Conservation (phyloP, 2,329 filamentous ascomycete species). For the Nannizziopsis barbatae region DNA sequence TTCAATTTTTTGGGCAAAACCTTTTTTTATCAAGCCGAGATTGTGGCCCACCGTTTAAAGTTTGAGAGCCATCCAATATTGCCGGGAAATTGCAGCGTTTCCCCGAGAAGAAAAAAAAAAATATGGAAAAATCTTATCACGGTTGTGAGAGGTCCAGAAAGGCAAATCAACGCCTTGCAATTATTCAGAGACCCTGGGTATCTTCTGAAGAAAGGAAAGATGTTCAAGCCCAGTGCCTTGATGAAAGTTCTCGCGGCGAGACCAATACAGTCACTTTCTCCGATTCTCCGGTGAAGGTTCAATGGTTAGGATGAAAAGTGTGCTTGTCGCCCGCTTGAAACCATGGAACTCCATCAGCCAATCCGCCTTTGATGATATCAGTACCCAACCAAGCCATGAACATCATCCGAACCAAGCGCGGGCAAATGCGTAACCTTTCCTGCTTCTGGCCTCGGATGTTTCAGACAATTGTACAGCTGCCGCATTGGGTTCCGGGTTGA, state of each 20-base stretch:
- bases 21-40: background rate
- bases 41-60: slow-evolving; percentile 5
- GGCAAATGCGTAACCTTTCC: too few species aligned
- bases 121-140: background rate
- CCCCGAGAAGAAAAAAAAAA: slow-evolving; percentile 6
- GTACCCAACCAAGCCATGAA: too few species aligned
- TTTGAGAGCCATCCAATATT: slow-evolving; percentile 4
- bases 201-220: background rate
- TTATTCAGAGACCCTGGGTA: background rate
- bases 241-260: too few species aligned
- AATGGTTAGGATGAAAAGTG: background rate
- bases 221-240: background rate
- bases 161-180: slow-evolving; percentile 1
- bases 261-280: background rate
- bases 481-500: too few species aligned
- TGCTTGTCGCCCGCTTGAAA: too few species aligned
- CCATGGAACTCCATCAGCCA: too few species aligned
- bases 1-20: background rate
- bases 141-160: background rate
- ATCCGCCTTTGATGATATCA: too few species aligned
- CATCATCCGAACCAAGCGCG: too few species aligned
- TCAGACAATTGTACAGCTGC: too few species aligned
- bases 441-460: too few species aligned
- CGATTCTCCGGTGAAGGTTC: background rate
- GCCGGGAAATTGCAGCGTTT: slow-evolving; percentile 7